Conservation (phyloP, 371 early-diverging fungal genomes). For the Haplosporangium sp. region DNA sequence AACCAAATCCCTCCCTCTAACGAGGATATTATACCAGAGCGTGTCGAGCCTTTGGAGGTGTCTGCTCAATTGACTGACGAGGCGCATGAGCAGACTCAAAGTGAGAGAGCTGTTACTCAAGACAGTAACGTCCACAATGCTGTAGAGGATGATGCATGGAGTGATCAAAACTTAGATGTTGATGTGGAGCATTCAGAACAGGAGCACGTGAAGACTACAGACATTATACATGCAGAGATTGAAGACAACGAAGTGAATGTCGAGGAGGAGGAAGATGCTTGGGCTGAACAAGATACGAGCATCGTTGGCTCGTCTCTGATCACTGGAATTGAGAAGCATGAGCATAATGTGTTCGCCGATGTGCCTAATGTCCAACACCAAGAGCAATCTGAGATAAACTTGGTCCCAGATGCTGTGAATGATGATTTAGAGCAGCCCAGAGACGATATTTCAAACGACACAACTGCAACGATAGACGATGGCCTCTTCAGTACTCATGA, state of each 20-base stretch:
- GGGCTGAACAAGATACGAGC: constrained; percentile 10
- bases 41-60: neutral
- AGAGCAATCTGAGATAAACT: neutral
- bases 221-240: neutral
- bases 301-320: neutral
- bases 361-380: neutral
- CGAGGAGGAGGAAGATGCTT: constrained; percentile 12
- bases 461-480: neutral
- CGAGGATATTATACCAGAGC: neutral
- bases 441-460: neutral
- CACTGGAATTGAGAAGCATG: neutral
- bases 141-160: neutral
- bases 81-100: neutral
- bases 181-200: neutral
- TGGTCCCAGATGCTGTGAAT: neutral
- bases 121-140: neutral
- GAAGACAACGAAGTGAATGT: constrained; percentile 1
- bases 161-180: neutral
- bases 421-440: no score
- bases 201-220: neutral
- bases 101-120: neutral
- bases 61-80: neutral
- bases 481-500: neutral
- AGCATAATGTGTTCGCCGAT: neutral
- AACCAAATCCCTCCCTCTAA: neutral